Base-by-base conservation (phyloP, 495 filamentous ascomycete genomes). In the Hypoxylon subgilvum region DNA sequence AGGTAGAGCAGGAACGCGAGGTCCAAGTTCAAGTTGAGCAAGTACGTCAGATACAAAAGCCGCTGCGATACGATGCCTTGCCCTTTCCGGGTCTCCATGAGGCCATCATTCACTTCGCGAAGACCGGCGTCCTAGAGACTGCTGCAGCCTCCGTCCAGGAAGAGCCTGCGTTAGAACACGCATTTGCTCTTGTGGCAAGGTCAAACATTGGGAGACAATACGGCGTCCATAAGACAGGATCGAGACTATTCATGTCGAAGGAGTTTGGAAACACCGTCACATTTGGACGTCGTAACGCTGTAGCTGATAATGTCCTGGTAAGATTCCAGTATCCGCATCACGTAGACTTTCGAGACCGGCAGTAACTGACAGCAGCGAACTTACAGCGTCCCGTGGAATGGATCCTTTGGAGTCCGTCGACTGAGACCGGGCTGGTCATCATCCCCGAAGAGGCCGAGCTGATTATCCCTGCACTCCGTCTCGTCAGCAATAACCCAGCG, bases 361-460 rank as follows among this genome's bases (percentile, higher is more conserved):
- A 3, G 28, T 40, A 14, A 21, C 53, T 72, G 35, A 69, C 54
- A 38, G 23, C 40, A 5, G 27, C 12, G 1, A 14, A 4, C 3
- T n/a, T 19, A 49, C 38, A 74, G 67, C 74, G 74, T 1, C 72
- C 74, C 13, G 72, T 76, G 7, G 69, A 68, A 47, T 76, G 71
- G 71, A 55, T 76, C n/a, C 45, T 74, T 1, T 76, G 72, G 72
- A 68, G 66, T 13, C 54, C 18, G 1, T 16, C 18, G 6, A 59
- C 59, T 2, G 23, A 68, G n/a, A 76, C 69, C 0, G 82, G 75
- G 0, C 39, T 87, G 0, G 66, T 86, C 3, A 52, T 86, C 1
- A 82, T 77, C 23, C 77, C 80, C 3, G 79, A 85, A 41, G 84
- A 87, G 57, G 84, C 78, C 0, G 78, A 86, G 50, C 12, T 35